phyloP scores from a whole-genome alignment of 2,329 filamentous ascomycete genomes.

The Ophiobolus disseminans region DNA sequence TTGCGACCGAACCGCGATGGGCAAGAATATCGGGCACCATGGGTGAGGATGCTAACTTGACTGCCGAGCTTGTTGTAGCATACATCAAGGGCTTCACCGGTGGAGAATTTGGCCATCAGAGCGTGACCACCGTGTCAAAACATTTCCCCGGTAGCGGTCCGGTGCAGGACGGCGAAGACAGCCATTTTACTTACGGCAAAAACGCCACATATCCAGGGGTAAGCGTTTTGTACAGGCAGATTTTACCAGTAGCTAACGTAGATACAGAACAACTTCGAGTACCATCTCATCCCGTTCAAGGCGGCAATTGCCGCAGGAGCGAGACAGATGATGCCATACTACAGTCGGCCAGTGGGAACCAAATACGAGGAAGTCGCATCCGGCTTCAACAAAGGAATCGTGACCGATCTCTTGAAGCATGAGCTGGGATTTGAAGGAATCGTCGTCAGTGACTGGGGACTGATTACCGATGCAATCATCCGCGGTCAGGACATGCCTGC shows the following conservation, averaged over 20 bases:
- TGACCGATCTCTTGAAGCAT: slow-evolving; percentile 57
- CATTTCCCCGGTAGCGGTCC: slow-evolving; percentile 63
- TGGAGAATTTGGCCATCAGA: slow-evolving; percentile 51
- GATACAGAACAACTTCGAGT: slow-evolving; percentile 53
- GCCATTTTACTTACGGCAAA: slow-evolving; percentile 61
- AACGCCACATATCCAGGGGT: slow-evolving; percentile 58
- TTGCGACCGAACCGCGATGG: slow-evolving; percentile 62
- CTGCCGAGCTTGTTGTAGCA: slow-evolving; percentile 46
- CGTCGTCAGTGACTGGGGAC: slow-evolving; percentile 61
- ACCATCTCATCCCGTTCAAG: slow-evolving; percentile 60
- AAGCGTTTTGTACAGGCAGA: background rate
- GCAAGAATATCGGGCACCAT: slow-evolving; percentile 55
- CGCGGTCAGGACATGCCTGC: slow-evolving; percentile 56
- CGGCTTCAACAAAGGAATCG: slow-evolving; percentile 60
- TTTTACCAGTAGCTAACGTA: background rate
- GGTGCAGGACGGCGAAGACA: slow-evolving; percentile 59
- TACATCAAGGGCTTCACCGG: slow-evolving; percentile 60
- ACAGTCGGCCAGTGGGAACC: slow-evolving; percentile 57
- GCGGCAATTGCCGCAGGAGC: slow-evolving; percentile 59
- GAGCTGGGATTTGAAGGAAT: slow-evolving; percentile 61
- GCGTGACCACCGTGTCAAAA: slow-evolving; percentile 60
- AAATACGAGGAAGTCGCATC: slow-evolving; percentile 58
- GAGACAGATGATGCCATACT: slow-evolving; percentile 62
- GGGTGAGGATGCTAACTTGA: slow-evolving; percentile 58
- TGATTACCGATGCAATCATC: slow-evolving; percentile 57